phyloP scores from a whole-genome alignment of 352 stramenopile genomes.

The Stephanocyclus meneghinianus region DNA sequence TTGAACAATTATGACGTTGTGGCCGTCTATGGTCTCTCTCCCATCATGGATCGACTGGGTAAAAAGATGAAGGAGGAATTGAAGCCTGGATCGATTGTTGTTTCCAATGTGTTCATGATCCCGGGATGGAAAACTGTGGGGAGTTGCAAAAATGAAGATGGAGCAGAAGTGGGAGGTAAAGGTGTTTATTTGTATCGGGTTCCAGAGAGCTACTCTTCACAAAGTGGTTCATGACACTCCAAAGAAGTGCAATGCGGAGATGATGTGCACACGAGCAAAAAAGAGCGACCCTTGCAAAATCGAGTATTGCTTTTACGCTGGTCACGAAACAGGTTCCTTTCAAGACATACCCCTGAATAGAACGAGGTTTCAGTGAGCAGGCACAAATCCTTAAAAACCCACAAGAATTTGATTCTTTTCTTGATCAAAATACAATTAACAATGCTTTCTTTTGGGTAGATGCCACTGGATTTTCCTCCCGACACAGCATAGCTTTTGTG shows the following conservation, averaged over 20 bases:
- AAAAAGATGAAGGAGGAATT: constrained; percentile 61
- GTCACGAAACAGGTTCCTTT: no score
- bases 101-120: constrained; percentile 70
- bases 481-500: no score
- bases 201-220: constrained; percentile 28
- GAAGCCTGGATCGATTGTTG: constrained; percentile 52
- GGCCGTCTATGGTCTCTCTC: constrained; percentile 61
- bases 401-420: no score
- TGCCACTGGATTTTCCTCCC: no score
- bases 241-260: neutral
- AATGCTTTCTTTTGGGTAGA: no score
- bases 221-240: neutral
- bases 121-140: constrained; percentile 49
- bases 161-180: neutral
- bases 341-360: no score
- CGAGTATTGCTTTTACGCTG: no score
- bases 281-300: no score
- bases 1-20: constrained; percentile 57
- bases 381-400: no score
- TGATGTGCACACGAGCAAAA: no score
- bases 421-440: no score
- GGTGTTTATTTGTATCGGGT: constrained; percentile 42
- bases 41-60: constrained; percentile 62
- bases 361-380: no score
- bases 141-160: constrained; percentile 1